Conservation (phyloP, 495 filamentous ascomycete genomes). For the Penicillium paxilli region DNA sequence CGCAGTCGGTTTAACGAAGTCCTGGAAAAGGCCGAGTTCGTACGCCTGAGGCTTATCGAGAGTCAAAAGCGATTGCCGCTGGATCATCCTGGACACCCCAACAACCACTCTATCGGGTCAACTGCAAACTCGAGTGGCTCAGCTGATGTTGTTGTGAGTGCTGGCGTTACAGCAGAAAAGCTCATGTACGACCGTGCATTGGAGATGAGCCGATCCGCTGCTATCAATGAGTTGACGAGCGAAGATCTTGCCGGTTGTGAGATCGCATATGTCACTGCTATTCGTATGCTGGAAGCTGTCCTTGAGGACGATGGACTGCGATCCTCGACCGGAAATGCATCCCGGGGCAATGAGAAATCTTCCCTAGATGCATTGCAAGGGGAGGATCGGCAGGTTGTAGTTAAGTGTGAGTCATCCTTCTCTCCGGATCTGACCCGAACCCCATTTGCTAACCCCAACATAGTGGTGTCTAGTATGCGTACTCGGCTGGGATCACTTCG, state of each 20-base stretch:
- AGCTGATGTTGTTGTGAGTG: conserved; percentile 65
- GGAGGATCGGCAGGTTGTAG: conserved; percentile 70
- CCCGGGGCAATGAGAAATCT: conserved; percentile 40
- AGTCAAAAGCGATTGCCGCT: conserved; percentile 80
- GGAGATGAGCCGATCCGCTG: conserved; percentile 92
- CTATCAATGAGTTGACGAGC: conserved; percentile 91
- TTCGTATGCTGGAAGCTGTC: conserved; percentile 91
- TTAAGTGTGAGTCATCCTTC: conserved; percentile 59
- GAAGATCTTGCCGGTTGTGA: conserved; percentile 89
- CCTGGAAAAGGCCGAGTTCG: conserved; percentile 90
- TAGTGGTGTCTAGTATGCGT: conserved; percentile 63
- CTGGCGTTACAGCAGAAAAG: conserved; percentile 89
- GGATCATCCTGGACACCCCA: conserved; percentile 84
- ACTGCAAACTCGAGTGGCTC: conserved; percentile 50
- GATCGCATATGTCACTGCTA: conserved; percentile 87
- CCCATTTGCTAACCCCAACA: not conserved
- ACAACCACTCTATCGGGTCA: conserved; percentile 62
- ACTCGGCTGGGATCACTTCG: conserved; percentile 52
- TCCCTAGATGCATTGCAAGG: conserved; percentile 58
- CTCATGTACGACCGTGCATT: conserved; percentile 97
- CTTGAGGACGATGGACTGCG: conserved; percentile 74
- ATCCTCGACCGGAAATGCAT: conserved; percentile 29
- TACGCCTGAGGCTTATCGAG: conserved; percentile 81
- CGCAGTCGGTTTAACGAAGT: conserved; percentile 94
- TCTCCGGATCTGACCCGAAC: conserved; percentile 13